A percentile compares a stretch with the other conserved stretches of the same genome.
phyloP scores from a whole-genome alignment of 306 rosid genomes.

The Rubus idaeus region DNA sequence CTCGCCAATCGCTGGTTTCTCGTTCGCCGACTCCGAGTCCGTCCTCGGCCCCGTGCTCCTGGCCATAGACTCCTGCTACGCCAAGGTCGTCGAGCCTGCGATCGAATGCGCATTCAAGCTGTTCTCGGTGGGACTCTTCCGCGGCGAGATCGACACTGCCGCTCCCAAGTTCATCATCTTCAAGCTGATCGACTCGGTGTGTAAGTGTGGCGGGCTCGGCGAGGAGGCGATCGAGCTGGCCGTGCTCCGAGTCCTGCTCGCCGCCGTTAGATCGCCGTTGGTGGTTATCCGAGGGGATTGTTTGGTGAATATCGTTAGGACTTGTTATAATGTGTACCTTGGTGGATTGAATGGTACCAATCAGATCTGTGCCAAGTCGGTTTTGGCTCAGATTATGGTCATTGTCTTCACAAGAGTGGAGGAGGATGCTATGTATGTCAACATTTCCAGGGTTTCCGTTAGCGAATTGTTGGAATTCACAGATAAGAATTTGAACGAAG shows the following conservation, averaged over 20 bases:
- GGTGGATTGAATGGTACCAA: conserved; percentile 92
- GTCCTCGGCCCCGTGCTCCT: conserved; percentile 75
- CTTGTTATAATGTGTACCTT: conserved; percentile 94
- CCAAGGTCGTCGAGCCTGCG: conserved; percentile 95
- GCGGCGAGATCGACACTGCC: conserved; percentile 71
- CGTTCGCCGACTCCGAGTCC: conserved; percentile 61
- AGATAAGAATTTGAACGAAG: conserved; percentile 94
- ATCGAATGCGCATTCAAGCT: conserved; percentile 86
- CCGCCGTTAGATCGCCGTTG: conserved; percentile 79
- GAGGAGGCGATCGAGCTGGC: conserved; percentile 82
- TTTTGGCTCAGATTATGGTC: conserved; percentile 90
- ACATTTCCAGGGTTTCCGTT: conserved; percentile 56
- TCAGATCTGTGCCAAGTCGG: conserved; percentile 99
- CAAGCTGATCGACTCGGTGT: conserved; percentile 68
- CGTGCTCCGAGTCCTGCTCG: conserved; percentile 74
- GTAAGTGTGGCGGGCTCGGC: conserved; percentile 77
- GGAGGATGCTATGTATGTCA: conserved; percentile 65
- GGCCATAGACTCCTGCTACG: conserved; percentile 73
- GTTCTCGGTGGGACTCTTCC: conserved; percentile 77
- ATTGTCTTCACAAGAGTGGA: conserved; percentile 76
- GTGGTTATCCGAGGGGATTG: conserved; percentile 80
- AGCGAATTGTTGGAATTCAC: conserved; percentile 82
- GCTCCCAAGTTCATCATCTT: conserved; percentile 35
- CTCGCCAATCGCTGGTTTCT: conserved; percentile 64
- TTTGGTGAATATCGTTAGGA: conserved; percentile 76